These are phyloP conservation scores for Fusarium verticillioides DNA, from an alignment of 2,329 filamentous ascomycete genomes.

Conservation along the genomic window DNA sequence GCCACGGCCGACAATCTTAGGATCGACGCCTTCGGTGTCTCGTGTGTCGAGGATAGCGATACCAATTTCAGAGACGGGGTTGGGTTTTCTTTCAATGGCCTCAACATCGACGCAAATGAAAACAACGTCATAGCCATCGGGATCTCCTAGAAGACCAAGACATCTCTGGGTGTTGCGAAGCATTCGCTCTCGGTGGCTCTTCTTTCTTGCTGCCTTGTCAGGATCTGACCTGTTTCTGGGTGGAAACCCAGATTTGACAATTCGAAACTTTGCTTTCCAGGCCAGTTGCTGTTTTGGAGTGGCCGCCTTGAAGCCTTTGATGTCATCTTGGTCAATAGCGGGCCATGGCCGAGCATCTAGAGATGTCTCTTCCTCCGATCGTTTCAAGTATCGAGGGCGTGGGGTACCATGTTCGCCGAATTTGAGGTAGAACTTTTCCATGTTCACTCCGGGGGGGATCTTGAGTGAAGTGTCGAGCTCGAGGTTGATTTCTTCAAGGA, in stretches of 20 bases:
- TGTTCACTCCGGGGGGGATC: constrained; percentile 65
- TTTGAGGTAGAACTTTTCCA: constrained; percentile 66
- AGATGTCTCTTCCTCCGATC: constrained; percentile 57
- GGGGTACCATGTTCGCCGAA: constrained; percentile 72
- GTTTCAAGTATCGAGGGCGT: constrained; percentile 75
- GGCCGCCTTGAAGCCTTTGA: constrained; percentile 47
- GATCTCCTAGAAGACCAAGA: constrained; percentile 66
- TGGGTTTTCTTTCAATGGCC: constrained; percentile 74
- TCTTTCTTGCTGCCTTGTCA: constrained; percentile 60
- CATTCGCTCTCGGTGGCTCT: constrained; percentile 62
- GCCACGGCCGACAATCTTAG: constrained; percentile 69
- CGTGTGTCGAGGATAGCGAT: constrained; percentile 81
- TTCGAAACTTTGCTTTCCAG: constrained; percentile 39
- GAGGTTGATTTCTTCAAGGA: constrained; percentile 73
- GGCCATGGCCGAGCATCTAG: constrained; percentile 48
- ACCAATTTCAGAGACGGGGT: constrained; percentile 84
- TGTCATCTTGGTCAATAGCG: constrained; percentile 51
- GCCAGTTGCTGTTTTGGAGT: constrained; percentile 4
- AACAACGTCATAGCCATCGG: constrained; percentile 52
- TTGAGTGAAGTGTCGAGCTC: constrained; percentile 63
- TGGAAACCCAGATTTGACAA: constrained; percentile 33
- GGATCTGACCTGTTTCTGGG: constrained; percentile 50
- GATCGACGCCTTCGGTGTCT: constrained; percentile 62
- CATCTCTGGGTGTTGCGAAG: constrained; percentile 75
- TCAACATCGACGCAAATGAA: constrained; percentile 88